Evolutionary conservation across 2,329 filamentous ascomycete genomes (phyloP).

Genomic region (Beauveria caledonica): DNA sequence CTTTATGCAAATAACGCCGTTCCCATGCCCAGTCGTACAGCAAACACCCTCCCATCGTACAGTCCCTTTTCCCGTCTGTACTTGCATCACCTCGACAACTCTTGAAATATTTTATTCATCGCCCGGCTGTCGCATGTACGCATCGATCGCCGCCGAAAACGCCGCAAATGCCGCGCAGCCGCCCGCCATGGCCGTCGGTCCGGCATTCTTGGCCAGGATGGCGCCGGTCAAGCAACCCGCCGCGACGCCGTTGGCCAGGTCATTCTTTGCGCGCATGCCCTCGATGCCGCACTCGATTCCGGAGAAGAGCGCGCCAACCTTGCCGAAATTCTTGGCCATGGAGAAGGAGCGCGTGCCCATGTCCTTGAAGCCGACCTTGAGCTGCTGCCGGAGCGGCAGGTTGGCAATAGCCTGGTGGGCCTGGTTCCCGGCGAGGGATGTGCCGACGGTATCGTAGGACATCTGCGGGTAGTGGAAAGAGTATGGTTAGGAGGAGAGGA

Average conservation of each 20-base stretch:
- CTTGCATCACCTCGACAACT: not conserved
- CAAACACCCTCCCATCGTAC: slow-evolving; percentile 1
- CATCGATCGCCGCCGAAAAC: slow-evolving; percentile 86
- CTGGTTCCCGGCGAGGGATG: slow-evolving; percentile 34
- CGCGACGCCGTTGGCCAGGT: slow-evolving; percentile 76
- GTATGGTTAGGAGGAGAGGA: not conserved
- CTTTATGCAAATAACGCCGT: slow-evolving; percentile 21
- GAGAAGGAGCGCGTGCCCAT: slow-evolving; percentile 81
- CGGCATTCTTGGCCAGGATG: slow-evolving; percentile 75
- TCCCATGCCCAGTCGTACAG: slow-evolving; percentile 18
- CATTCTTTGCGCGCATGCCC: slow-evolving; percentile 86
- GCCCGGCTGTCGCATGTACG: slow-evolving; percentile 74
- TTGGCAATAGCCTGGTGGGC: slow-evolving; percentile 36
- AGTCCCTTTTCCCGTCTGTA: not conserved
- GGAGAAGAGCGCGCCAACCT: slow-evolving; percentile 82
- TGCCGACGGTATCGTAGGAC: slow-evolving; percentile 93
- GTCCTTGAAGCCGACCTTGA: slow-evolving; percentile 81
- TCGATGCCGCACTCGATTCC: slow-evolving; percentile 96
- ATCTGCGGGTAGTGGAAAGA: slow-evolving; percentile 49
- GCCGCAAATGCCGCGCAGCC: slow-evolving; percentile 92
- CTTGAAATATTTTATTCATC: slow-evolving; percentile 36
- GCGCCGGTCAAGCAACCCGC: slow-evolving; percentile 90
- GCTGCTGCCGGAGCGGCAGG: slow-evolving; percentile 78
- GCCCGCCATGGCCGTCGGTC: slow-evolving; percentile 78
- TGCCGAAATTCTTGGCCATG: slow-evolving; percentile 89